These are phyloP conservation scores for Nothophytophthora sp. DNA, from an alignment of 352 stramenopile species.

Conservation along the genomic window DNA sequence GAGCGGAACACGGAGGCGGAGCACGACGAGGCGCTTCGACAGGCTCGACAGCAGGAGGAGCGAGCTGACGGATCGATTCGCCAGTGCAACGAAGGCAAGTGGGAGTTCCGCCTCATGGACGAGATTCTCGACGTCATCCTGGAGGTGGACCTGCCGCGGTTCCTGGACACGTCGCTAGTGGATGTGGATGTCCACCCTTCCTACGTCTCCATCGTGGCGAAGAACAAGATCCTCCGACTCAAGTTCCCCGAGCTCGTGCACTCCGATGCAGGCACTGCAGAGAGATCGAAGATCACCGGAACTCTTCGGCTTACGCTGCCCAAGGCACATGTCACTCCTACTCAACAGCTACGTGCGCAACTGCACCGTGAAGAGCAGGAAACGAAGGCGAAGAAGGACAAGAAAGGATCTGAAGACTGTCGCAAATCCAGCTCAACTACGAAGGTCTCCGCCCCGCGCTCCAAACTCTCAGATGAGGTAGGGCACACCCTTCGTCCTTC, in stretches of 20 bases:
- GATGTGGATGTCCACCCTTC: slow-evolving; percentile 94
- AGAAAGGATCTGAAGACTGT: neutral
- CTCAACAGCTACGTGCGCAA: slow-evolving; percentile 39
- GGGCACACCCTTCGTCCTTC: neutral
- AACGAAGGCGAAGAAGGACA: slow-evolving; percentile 8
- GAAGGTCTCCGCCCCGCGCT: neutral
- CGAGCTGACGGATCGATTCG: slow-evolving; percentile 35
- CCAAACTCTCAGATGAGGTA: slow-evolving; percentile 33
- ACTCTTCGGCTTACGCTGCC: slow-evolving; percentile 54
- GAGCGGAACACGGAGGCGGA: slow-evolving; percentile 89
- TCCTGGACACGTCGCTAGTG: slow-evolving; percentile 92
- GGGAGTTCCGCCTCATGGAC: slow-evolving; percentile 81
- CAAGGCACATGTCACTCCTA: slow-evolving; percentile 46
- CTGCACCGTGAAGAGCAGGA: slow-evolving; percentile 35
- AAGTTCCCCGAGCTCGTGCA: slow-evolving; percentile 63
- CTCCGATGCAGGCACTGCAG: slow-evolving; percentile 51
- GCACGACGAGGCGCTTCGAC: slow-evolving; percentile 62
- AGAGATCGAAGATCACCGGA: slow-evolving; percentile 54
- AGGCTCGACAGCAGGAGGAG: slow-evolving; percentile 35
- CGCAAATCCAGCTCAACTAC: slow-evolving; percentile 2
- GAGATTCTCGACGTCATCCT: slow-evolving; percentile 67
- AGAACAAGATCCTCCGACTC: slow-evolving; percentile 88
- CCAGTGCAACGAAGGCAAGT: slow-evolving; percentile 93
- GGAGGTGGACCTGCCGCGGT: slow-evolving; percentile 82
- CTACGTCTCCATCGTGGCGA: slow-evolving; percentile 93